A percentile compares a stretch with the other conserved stretches of the same genome.
Evolutionary conservation across 768 basidiomycete genomes (phyloP).

Genomic region (Flagelloscypha sp.): DNA sequence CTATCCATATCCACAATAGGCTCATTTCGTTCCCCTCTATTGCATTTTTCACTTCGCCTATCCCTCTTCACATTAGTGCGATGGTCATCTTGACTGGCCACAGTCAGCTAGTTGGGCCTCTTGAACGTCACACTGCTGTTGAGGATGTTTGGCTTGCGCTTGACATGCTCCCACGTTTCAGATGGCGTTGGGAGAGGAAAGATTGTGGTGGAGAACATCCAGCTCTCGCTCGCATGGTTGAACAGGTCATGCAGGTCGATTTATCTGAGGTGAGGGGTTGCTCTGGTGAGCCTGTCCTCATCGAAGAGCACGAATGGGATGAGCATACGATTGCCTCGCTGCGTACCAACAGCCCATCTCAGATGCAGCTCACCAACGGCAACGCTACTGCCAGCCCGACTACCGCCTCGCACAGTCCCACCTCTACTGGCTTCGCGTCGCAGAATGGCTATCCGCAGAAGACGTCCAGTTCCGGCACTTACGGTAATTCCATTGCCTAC

Average conservation of each 20-base stretch:
- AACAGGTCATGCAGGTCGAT: constrained; percentile 69
- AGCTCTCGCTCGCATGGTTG: constrained; percentile 75
- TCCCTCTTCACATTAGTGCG: constrained; percentile 81
- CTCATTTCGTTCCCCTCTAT: constrained; percentile 80
- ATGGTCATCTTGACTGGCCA: constrained; percentile 88
- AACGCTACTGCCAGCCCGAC: constrained; percentile 33
- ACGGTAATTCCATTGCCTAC: constrained; percentile 19
- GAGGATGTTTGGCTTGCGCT: constrained; percentile 85
- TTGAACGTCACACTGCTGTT: constrained; percentile 55
- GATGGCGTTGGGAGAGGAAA: constrained; percentile 88
- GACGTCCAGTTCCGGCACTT: constrained; percentile 10
- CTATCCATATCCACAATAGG: constrained; percentile 76
- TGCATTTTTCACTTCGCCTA: constrained; percentile 83
- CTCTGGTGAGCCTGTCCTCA: constrained; percentile 31
- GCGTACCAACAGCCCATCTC: constrained; percentile 5
- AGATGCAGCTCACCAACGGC: constrained; percentile 30
- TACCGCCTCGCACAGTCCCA: constrained; percentile 23
- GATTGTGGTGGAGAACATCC: constrained; percentile 75
- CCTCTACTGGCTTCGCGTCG: constrained; percentile 18
- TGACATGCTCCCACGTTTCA: constrained; percentile 81
- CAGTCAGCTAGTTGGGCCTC: constrained; percentile 67
- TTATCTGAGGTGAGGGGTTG: constrained; percentile 46
- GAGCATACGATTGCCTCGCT: constrained; percentile 30
- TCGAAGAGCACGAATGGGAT: constrained; percentile 49
- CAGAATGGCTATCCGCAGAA: constrained; percentile 6